phyloP scores from a whole-genome alignment of 2,329 filamentous ascomycete genomes.

The Tolypocladium tropicale region DNA sequence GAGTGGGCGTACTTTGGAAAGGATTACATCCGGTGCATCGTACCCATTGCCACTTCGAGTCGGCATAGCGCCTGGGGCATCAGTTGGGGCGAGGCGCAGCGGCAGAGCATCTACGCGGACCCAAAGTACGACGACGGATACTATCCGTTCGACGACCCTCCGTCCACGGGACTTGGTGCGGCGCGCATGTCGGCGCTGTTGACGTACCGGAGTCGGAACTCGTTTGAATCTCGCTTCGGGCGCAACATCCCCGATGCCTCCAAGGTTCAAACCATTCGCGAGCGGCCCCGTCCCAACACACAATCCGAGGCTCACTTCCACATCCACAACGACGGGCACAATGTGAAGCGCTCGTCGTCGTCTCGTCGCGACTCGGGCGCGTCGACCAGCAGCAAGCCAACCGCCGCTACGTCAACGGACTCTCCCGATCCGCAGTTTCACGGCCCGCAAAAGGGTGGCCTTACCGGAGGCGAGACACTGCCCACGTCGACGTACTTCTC shows the following conservation, averaged over 20 bases:
- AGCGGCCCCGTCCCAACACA: constrained; percentile 46
- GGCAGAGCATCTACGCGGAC: constrained; percentile 93
- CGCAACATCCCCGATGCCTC: constrained; percentile 83
- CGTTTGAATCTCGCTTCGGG: constrained; percentile 91
- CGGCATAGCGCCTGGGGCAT: constrained; percentile 84
- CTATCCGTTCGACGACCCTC: constrained; percentile 80
- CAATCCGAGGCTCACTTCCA: constrained; percentile 65
- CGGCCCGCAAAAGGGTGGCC: constrained; percentile 43
- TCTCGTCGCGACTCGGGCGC: constrained; percentile 34
- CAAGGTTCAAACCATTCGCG: constrained; percentile 73
- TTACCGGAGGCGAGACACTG: constrained; percentile 39
- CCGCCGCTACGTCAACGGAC: constrained; percentile 13
- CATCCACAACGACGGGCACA: constrained; percentile 76
- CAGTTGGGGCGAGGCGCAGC: constrained; percentile 81
- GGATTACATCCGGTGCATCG: constrained; percentile 69
- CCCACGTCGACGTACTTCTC: constrained; percentile 84
- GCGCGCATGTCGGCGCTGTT: constrained; percentile 94
- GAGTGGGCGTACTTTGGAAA: constrained; percentile 89
- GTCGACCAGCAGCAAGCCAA: constrained; percentile 5
- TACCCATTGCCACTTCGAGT: constrained; percentile 78
- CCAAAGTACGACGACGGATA: constrained; percentile 98
- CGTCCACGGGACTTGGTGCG: constrained; percentile 76
- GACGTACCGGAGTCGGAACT: constrained; percentile 93
- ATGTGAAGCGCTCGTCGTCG: constrained; percentile 40
- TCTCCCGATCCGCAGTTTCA: constrained; percentile 56